Percentiles rank a stretch among this genome's conserved stretches.
phyloP scores from a whole-genome alignment of 192 early-diverging fungal genomes.

The Endogone sp. region DNA sequence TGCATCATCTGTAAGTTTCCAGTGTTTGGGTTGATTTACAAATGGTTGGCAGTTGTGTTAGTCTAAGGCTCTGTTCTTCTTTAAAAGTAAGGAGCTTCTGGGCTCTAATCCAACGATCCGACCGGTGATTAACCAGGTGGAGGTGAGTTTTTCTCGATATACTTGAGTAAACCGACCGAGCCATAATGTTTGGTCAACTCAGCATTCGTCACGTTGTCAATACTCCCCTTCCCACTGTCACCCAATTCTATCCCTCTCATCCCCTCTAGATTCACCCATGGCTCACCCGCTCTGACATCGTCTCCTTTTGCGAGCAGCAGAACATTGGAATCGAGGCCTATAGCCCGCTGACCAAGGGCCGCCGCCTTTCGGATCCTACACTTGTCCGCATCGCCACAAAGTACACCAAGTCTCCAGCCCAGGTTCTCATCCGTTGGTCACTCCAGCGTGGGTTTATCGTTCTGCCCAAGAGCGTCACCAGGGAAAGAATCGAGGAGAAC shows the following conservation, averaged over 20 bases:
- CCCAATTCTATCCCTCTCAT: background rate
- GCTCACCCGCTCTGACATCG: conserved; percentile 37
- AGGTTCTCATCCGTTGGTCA: conserved; percentile 38
- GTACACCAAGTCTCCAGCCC: conserved; percentile 49
- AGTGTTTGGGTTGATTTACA: too few species aligned
- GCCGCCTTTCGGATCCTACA: conserved; percentile 42
- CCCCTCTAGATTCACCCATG: conserved; percentile 55
- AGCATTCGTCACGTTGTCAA: background rate
- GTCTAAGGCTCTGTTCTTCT: background rate
- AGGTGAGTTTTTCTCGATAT: conserved; percentile 22
- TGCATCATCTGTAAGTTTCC: conserved; percentile 34
- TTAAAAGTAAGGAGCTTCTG: conserved; percentile 34
- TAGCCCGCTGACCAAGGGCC: conserved; percentile 46
- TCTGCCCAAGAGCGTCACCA: conserved; percentile 50
- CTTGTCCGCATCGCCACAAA: conserved; percentile 44
- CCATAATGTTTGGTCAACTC: background rate
- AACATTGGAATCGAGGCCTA: conserved; percentile 53
- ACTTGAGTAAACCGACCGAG: background rate
- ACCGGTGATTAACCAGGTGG: conserved; percentile 53
- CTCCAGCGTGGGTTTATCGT: conserved; percentile 52
- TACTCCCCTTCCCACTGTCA: background rate
- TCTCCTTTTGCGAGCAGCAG: conserved; percentile 37
- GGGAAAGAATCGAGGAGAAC: conserved; percentile 50
- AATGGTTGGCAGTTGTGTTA: too few species aligned
- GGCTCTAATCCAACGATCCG: conserved; percentile 31